Percentiles rank a stretch among this genome's conserved stretches.
Evolutionary conservation across 2,329 filamentous ascomycete species (phyloP).

Genomic region (Exophiala spinifera): DNA sequence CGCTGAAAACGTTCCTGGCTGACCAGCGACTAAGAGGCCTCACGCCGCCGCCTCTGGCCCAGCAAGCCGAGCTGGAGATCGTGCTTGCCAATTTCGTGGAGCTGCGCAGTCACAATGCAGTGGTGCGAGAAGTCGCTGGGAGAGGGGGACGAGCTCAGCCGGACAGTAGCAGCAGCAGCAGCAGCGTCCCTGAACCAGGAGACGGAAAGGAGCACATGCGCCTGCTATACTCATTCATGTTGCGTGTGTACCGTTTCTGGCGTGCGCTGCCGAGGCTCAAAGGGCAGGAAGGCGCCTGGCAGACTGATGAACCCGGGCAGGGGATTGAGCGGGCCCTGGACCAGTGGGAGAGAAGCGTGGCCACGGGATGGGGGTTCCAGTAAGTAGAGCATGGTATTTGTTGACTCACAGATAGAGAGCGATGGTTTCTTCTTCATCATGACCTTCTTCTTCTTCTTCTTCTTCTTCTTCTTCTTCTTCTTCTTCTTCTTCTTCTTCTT

Average conservation of each 20-base stretch:
- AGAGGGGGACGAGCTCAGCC: background rate
- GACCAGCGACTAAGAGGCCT: slow-evolving; percentile 86
- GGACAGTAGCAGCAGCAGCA: too few species aligned
- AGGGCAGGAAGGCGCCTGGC: slow-evolving; percentile 24
- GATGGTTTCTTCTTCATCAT: too few species aligned
- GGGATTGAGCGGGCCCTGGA: slow-evolving; percentile 22
- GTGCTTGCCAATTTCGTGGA: slow-evolving; percentile 64
- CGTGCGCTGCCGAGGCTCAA: slow-evolving; percentile 30
- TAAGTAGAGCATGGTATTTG: too few species aligned
- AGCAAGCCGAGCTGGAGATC: slow-evolving; percentile 74
- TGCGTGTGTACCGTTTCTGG: slow-evolving; percentile 58
- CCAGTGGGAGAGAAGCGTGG: slow-evolving; percentile 18
- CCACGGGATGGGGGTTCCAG: slow-evolving; percentile 20
- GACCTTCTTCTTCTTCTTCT: too few species aligned
- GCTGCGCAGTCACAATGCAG: slow-evolving; percentile 66
- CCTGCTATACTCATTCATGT: slow-evolving; percentile 74
- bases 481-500: too few species aligned
- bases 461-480: too few species aligned
- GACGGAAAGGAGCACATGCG: slow-evolving; percentile 68
- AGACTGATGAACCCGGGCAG: slow-evolving; percentile 21
- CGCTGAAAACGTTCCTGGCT: slow-evolving; percentile 79
- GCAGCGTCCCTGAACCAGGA: background rate
- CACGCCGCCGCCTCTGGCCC: slow-evolving; percentile 81
- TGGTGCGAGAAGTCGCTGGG: slow-evolving; percentile 50
- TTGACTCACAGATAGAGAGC: too few species aligned